Percentiles rank a stretch among this genome's conserved stretches.
phyloP scores from a whole-genome alignment of 495 filamentous ascomycete species.

The Acidomyces sp. region DNA sequence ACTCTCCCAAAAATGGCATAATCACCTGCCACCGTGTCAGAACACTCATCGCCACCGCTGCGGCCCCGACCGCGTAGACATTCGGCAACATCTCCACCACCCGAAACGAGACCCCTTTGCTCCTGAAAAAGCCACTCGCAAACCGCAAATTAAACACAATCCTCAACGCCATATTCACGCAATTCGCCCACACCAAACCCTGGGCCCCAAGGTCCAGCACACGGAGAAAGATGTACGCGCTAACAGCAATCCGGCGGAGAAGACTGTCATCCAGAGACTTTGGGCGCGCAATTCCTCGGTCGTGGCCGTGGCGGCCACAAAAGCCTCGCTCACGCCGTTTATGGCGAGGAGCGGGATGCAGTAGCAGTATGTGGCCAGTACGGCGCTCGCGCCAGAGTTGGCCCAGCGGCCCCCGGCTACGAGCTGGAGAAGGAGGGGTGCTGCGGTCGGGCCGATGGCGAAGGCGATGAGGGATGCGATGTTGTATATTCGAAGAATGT shows the following conservation, averaged over 20 bases:
- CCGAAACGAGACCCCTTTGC: constrained; percentile 22
- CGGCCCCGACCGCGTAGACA: constrained; percentile 11
- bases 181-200: constrained; percentile 74
- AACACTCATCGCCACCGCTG: constrained; percentile 14
- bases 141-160: constrained; percentile 69
- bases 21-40: constrained; percentile 19
- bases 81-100: constrained; percentile 12
- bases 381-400: constrained; percentile 46
- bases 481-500: constrained; percentile 47
- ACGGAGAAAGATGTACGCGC: constrained; percentile 57
- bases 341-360: constrained; percentile 86
- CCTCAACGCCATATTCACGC: constrained; percentile 70
- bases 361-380: constrained; percentile 69
- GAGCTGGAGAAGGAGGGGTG: constrained; percentile 54
- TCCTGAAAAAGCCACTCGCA: constrained; percentile 49
- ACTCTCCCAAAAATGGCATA: constrained; percentile 22
- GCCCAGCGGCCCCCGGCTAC: constrained; percentile 65
- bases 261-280: constrained; percentile 66
- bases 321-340: constrained; percentile 87
- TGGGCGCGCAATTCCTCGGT: constrained; percentile 57
- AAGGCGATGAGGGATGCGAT: constrained; percentile 56
- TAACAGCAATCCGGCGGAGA: constrained; percentile 53
- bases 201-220: constrained; percentile 53
- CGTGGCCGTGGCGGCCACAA: constrained; percentile 72
- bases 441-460: constrained; percentile 56